Evolutionary conservation across 2,329 filamentous ascomycete species (phyloP).

Genomic region (Coniochaeta sp.): DNA sequence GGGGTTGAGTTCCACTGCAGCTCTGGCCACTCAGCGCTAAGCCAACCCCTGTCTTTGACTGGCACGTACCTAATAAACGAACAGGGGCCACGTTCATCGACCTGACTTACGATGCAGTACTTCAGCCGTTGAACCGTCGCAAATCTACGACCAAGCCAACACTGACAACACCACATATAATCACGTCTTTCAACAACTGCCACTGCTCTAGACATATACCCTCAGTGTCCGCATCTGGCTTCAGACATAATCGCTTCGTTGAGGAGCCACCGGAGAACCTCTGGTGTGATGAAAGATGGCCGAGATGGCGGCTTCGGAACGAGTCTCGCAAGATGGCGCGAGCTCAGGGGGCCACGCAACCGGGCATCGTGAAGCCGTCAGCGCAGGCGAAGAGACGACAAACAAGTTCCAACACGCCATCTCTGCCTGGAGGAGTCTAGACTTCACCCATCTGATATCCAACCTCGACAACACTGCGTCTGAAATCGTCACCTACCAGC

Average conservation of each 20-base stretch:
- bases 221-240: not conserved
- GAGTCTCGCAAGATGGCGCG: conserved; percentile 16
- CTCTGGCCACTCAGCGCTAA: conserved; percentile 2
- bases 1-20: conserved; percentile 3
- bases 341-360: conserved; percentile 7
- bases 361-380: conserved; percentile 14
- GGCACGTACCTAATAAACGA: not conserved
- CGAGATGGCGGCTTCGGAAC: not conserved
- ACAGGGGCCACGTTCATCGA: not conserved
- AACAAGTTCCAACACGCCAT: conserved; percentile 98
- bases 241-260: not conserved
- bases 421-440: conserved; percentile 95
- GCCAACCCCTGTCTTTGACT: not conserved
- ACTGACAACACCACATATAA: not conserved
- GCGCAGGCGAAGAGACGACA: conserved; percentile 43
- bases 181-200: not conserved
- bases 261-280: not conserved
- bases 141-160: not conserved
- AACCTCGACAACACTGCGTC: conserved; percentile 89
- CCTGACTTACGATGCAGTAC: no score
- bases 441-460: conserved; percentile 75
- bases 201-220: not conserved
- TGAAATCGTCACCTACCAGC: conserved; percentile 86
- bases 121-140: not conserved
- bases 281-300: not conserved